Evolutionary conservation across 768 basidiomycete species (phyloP).

Genomic region (Podaxis carcinomalis): DNA sequence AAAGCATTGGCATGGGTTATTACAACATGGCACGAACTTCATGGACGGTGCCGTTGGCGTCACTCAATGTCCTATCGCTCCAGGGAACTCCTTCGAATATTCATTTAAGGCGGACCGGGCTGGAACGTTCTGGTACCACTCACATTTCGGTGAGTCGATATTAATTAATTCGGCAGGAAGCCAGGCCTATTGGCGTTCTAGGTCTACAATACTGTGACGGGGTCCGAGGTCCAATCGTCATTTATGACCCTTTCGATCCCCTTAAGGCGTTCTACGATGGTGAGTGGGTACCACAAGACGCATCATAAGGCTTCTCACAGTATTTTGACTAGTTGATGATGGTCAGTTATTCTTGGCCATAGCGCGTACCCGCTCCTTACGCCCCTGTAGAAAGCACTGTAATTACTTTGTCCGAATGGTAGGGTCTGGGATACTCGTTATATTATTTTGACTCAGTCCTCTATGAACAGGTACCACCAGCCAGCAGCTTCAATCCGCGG

Average conservation of each 20-base stretch:
- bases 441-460: neutral
- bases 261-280: conserved; percentile 25
- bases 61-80: conserved; percentile 45
- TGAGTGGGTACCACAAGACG: neutral
- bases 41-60: conserved; percentile 40
- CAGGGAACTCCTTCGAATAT: conserved; percentile 40
- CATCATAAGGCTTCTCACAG: neutral
- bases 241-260: conserved; percentile 37
- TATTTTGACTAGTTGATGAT: conserved; percentile 13
- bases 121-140: conserved; percentile 37
- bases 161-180: neutral
- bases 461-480: conserved; percentile 23
- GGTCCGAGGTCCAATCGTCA: conserved; percentile 29
- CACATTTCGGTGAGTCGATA: conserved; percentile 21
- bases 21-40: conserved; percentile 36
- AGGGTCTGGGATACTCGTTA: neutral
- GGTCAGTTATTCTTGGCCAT: neutral
- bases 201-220: conserved; percentile 49
- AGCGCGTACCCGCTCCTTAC: neutral
- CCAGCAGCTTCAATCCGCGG: conserved; percentile 12
- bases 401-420: conserved; percentile 39
- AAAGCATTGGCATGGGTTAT: conserved; percentile 53
- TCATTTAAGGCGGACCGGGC: conserved; percentile 27
- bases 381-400: conserved; percentile 33
- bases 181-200: neutral